Evolutionary conservation across 108 stramenopile genomes (phyloP).

Genomic region (Cyclotella atomus): DNA sequence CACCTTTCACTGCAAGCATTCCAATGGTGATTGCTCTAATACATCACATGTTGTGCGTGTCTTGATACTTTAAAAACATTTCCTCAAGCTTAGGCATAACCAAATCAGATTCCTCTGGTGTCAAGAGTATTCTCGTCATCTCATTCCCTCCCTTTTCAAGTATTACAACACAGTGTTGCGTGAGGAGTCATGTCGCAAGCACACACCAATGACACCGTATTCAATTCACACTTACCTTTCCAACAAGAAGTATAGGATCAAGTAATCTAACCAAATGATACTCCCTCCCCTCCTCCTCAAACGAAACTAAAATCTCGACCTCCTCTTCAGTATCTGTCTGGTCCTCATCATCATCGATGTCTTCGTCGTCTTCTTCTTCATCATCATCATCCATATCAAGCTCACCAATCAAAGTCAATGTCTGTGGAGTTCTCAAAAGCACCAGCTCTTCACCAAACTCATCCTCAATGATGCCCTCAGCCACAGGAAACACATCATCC

Average conservation of each 20-base stretch:
- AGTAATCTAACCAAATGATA: slow-evolving; percentile 81
- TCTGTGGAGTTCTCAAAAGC: slow-evolving; percentile 83
- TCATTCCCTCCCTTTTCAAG: slow-evolving; percentile 65
- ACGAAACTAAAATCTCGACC: slow-evolving; percentile 82
- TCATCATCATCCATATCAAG: slow-evolving; percentile 49
- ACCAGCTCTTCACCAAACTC: slow-evolving; percentile 89
- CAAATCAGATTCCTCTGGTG: slow-evolving; percentile 79
- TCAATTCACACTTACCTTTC: too few species aligned
- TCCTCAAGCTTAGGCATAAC: slow-evolving; percentile 85
- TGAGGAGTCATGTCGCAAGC: too few species aligned
- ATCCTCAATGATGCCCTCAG: slow-evolving; percentile 80
- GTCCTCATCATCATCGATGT: slow-evolving; percentile 56
- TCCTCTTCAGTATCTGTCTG: slow-evolving; percentile 81
- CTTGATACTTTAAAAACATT: slow-evolving; percentile 72
- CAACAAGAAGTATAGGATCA: slow-evolving; percentile 89
- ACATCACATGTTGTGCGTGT: slow-evolving; percentile 42
- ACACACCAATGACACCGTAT: too few species aligned
- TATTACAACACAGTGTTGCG: neutral
- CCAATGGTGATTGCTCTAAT: too few species aligned
- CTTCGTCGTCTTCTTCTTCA: slow-evolving; percentile 65
- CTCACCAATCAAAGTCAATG: slow-evolving; percentile 83
- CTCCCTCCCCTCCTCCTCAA: slow-evolving; percentile 79
- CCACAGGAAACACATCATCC: slow-evolving; percentile 87
- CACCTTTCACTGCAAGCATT: too few species aligned
- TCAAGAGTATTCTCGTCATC: slow-evolving; percentile 68